Percentiles rank a stretch among this genome's conserved stretches.
These are phyloP conservation scores for Dendrothele bispora DNA, from an alignment of 768 basidiomycete genomes.

Conservation along the genomic window DNA sequence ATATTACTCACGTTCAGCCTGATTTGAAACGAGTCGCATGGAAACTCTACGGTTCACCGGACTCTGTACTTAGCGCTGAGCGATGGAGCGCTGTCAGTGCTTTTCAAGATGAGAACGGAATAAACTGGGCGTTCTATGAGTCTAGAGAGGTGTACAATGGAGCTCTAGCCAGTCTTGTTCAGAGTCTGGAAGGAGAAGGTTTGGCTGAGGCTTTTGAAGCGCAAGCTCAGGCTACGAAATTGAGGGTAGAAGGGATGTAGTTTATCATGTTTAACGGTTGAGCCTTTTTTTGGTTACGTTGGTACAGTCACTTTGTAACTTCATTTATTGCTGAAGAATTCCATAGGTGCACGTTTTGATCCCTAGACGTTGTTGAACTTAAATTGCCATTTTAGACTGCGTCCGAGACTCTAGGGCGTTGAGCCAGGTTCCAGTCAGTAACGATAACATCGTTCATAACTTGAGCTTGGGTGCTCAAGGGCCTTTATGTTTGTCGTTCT, in stretches of 20 bases:
- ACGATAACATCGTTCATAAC: no score
- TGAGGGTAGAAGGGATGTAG: not conserved
- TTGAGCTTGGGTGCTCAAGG: no score
- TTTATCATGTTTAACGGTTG: no score
- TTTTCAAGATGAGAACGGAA: conserved; percentile 12
- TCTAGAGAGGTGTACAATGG: conserved; percentile 24
- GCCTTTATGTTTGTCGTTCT: no score
- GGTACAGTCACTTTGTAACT: no score
- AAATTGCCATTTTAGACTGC: no score
- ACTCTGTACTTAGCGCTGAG: conserved; percentile 24
- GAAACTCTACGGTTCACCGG: conserved; percentile 24
- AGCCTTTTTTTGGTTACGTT: no score
- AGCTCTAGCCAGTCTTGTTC: conserved; percentile 3
- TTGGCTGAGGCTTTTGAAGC: conserved; percentile 3
- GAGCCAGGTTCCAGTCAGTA: no score
- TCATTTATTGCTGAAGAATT: no score
- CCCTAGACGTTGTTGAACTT: no score
- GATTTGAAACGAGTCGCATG: conserved; percentile 24
- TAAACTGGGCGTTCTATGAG: conserved; percentile 29
- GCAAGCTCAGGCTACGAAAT: not conserved
- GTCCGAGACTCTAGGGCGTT: no score
- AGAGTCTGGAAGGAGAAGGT: conserved; percentile 3
- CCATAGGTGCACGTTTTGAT: no score
- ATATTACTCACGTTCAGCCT: conserved; percentile 28
- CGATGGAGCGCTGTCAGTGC: conserved; percentile 28